A percentile compares a stretch with the other conserved stretches of the same genome.
These are phyloP conservation scores for Ceratobasidium theobromae DNA, from an alignment of 1,284 basidiomycete species.

Conservation along the genomic window DNA sequence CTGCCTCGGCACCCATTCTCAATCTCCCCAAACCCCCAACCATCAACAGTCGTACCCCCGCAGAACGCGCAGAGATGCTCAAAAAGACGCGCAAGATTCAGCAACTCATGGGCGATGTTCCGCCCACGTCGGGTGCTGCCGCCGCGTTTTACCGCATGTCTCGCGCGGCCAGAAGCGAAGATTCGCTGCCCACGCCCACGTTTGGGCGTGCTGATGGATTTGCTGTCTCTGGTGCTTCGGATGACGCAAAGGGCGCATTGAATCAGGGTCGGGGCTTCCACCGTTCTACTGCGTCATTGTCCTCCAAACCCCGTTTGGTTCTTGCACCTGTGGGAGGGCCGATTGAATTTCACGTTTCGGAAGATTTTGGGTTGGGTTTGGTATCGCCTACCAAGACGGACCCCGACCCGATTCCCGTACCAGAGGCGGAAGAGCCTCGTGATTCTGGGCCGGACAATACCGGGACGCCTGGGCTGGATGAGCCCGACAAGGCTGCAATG, in stretches of 20 bases:
- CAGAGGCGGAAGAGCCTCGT: not conserved
- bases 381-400: not conserved
- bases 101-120: constrained; percentile 63
- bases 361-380: constrained; percentile 2
- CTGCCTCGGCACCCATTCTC: constrained; percentile 2
- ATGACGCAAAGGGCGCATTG: not conserved
- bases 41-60: constrained; percentile 63
- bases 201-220: not conserved
- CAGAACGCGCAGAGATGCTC: constrained; percentile 70
- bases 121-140: constrained; percentile 36
- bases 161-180: constrained; percentile 12
- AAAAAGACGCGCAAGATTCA: constrained; percentile 74
- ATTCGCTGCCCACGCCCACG: not conserved
- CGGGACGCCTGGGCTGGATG: too few relatives aligned
- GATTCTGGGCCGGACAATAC: too few relatives aligned
- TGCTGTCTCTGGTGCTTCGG: constrained; percentile 1
- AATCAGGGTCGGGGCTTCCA: too few relatives aligned
- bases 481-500: too few relatives aligned
- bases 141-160: constrained; percentile 18
- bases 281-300: constrained; percentile 13
- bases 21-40: constrained; percentile 48
- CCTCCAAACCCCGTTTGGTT: not conserved
- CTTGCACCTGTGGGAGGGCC: constrained; percentile 1
- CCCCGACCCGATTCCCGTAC: not conserved
- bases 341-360: not conserved